These are phyloP conservation scores for Ustilago sp. DNA, from an alignment of 1,284 basidiomycete genomes.

Conservation along the genomic window DNA sequence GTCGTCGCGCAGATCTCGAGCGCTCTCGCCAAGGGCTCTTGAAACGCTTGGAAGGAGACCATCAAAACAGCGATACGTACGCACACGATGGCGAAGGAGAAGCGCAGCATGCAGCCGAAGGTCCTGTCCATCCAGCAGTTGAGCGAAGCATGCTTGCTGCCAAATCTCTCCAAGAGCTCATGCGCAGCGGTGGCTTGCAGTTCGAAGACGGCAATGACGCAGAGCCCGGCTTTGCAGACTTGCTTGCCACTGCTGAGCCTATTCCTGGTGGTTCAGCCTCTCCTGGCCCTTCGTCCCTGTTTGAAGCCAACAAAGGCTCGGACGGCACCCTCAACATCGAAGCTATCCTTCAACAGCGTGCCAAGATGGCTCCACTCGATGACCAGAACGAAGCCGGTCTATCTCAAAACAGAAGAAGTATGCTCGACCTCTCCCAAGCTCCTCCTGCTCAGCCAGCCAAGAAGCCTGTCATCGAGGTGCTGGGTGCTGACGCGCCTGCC, in stretches of 20 bases:
- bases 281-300: conserved; percentile 45
- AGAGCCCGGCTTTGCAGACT: conserved; percentile 19
- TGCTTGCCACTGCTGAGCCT: conserved; percentile 36
- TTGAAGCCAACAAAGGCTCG: conserved; percentile 29
- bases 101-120: background rate
- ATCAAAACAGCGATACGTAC: background rate
- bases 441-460: conserved; percentile 13
- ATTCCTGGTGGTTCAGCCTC: conserved; percentile 8
- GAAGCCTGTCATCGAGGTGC: conserved; percentile 33
- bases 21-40: conserved; percentile 20
- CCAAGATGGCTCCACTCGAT: conserved; percentile 21
- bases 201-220: conserved; percentile 15
- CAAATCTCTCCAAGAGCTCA: conserved; percentile 41
- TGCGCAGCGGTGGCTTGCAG: conserved; percentile 39
- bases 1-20: conserved; percentile 29
- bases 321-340: conserved; percentile 48
- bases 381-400: conserved; percentile 8
- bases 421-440: conserved; percentile 25
- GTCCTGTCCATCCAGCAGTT: conserved; percentile 30
- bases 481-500: conserved; percentile 2
- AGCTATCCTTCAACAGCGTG: conserved; percentile 43
- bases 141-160: conserved; percentile 45
- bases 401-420: conserved; percentile 12
- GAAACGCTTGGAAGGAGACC: conserved; percentile 15
- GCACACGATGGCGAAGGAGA: background rate